Evolutionary conservation across 2,329 filamentous ascomycete genomes (phyloP), one percentile per base, ranked within the genome.

Genomic region (Venturia effusa): DNA sequence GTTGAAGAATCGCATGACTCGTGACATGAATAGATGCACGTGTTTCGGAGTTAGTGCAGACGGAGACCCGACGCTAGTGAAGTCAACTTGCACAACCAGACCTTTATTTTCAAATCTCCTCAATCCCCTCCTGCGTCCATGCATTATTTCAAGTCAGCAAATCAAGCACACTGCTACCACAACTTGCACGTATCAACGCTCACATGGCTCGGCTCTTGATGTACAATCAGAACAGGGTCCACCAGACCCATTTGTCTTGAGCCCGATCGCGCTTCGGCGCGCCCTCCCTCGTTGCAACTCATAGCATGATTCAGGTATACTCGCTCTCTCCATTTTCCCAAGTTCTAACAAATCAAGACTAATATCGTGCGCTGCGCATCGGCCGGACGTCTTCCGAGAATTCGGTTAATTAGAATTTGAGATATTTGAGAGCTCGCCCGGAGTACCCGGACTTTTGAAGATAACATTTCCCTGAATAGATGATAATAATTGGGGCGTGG

Each of bases 221-320:
- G 19, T 32, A 4, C 27, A 15, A 32, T 27, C 4, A 54, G 11
- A 10, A 15, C 4, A 30, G 27, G 48, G 27, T 54, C 27, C 32
- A 32, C 11, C 43, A 13, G 43, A n/a, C 43, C n/a, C 43, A 10
- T 45, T 45, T 2, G 19, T 19, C n/a, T n/a, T n/a, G n/a, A n/a
- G 15, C n/a, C 43, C 6, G 2, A n/a, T 45, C 17, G 19, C n/a
- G n/a, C 43, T 48, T 22, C n/a, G 43, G 48, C 48, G 30, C 48
- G 48, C 6, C 24, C 48, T 55, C 32, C 43, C n/a, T 48, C 30
- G 19, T 74, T 90, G 17, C 80, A 84, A 63, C 82, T 87, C 0
- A 86, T 88, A 0, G 84, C 84, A 0, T 90, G 87, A 85, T 88
- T 84, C 69, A 78, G 24, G 61, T 63, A 40, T 32, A 27, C 59